Conservation (phyloP, 768 basidiomycete genomes). For the Guyanaporus albipodus region DNA sequence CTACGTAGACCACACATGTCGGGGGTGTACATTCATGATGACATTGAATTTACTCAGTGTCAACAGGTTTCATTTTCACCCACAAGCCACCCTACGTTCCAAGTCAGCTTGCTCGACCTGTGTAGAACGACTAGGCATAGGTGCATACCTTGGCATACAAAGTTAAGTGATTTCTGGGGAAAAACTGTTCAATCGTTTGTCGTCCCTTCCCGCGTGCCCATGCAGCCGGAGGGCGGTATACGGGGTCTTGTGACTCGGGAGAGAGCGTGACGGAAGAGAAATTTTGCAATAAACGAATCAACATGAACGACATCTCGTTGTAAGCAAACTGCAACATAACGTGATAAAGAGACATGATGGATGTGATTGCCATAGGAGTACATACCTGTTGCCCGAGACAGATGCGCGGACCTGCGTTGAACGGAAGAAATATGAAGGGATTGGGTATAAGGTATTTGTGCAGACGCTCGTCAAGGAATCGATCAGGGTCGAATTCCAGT, state of each 20-base stretch:
- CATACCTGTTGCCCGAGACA: conserved; percentile 37
- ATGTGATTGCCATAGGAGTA: not conserved
- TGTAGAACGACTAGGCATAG: not conserved
- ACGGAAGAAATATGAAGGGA: conserved; percentile 40
- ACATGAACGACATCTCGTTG: conserved; percentile 33
- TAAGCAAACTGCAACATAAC: conserved; percentile 29
- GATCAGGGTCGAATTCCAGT: conserved; percentile 37
- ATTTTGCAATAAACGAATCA: conserved; percentile 28
- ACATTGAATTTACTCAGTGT: conserved; percentile 4
- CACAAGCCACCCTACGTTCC: conserved; percentile 43
- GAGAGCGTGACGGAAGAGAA: conserved; percentile 23
- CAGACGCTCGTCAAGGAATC: conserved; percentile 38
- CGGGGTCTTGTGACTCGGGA: conserved; percentile 28
- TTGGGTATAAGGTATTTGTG: conserved; percentile 35
- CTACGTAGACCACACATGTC: too few relatives aligned
- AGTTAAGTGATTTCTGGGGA: conserved; percentile 30
- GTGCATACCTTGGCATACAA: conserved; percentile 36
- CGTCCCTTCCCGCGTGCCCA: conserved; percentile 28
- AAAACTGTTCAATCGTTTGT: conserved; percentile 23
- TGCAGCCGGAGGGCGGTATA: conserved; percentile 22
- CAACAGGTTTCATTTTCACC: conserved; percentile 39
- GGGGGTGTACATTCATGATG: too few relatives aligned
- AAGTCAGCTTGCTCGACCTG: not conserved
- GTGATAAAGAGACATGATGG: conserved; percentile 4
- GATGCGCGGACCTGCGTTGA: conserved; percentile 20